Conservation (phyloP, 208 protist genomes). For the Acanthamoeba royreba region DNA sequence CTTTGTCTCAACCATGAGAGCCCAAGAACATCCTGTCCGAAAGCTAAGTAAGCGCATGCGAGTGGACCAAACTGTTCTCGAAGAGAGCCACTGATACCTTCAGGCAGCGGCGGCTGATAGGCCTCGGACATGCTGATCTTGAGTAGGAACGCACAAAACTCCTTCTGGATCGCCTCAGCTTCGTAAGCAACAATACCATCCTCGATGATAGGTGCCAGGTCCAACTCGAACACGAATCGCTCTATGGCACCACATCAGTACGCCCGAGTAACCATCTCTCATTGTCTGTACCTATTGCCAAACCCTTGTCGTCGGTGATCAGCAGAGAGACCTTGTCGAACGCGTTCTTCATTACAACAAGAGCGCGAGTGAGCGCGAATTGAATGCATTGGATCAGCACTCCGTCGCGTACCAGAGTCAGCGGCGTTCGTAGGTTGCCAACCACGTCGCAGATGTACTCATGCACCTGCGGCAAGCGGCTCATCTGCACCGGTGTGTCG, state of each 20-base stretch:
- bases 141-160: conserved; percentile 20
- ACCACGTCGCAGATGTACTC: conserved; percentile 17
- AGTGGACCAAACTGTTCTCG: too few species aligned
- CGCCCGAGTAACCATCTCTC: background rate
- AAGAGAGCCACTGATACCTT: too few species aligned
- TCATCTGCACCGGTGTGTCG: conserved; percentile 44
- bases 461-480: background rate
- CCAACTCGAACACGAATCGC: conserved; percentile 15
- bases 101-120: background rate
- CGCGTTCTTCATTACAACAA: background rate
- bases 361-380: background rate
- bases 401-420: background rate
- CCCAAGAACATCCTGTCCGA: background rate
- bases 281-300: background rate
- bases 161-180: background rate
- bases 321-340: conserved; percentile 29
- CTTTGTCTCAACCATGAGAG: conserved; percentile 18
- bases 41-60: background rate
- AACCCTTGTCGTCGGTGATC: conserved; percentile 15
- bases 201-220: background rate
- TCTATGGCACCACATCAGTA: background rate
- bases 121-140: conserved; percentile 39
- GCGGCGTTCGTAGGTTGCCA: background rate
- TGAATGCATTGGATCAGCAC: background rate
- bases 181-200: background rate